A percentile compares a stretch with the other conserved stretches of the same genome.
phyloP scores from a whole-genome alignment of 495 filamentous ascomycete species.

The Penicillium flavigenum region DNA sequence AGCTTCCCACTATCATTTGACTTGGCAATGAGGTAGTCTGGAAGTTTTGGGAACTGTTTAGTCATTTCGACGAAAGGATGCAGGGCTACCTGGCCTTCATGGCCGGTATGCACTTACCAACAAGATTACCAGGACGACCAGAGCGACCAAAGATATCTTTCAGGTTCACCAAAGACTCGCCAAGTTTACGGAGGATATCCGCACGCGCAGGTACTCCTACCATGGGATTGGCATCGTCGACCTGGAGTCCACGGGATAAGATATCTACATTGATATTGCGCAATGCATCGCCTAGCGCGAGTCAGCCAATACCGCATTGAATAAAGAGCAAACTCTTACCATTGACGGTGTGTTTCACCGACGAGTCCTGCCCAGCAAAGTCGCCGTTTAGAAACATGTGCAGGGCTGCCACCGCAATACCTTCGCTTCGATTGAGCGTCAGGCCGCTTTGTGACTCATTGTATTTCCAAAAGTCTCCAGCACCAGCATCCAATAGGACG shows the following conservation, averaged over 20 bases:
- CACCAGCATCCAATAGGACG: slow-evolving; percentile 86
- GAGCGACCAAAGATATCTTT: slow-evolving; percentile 51
- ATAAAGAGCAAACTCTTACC: slow-evolving; percentile 21
- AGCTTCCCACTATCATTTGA: slow-evolving; percentile 17
- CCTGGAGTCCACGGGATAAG: slow-evolving; percentile 40
- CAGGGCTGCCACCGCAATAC: slow-evolving; percentile 57
- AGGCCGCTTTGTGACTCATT: slow-evolving; percentile 49
- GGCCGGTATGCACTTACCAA: slow-evolving; percentile 39
- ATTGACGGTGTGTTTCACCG: slow-evolving; percentile 26
- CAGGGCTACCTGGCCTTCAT: background rate
- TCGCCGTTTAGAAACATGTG: slow-evolving; percentile 58
- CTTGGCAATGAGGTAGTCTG: slow-evolving; percentile 50
- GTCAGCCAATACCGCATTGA: background rate
- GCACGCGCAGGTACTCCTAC: slow-evolving; percentile 51
- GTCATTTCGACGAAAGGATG: background rate
- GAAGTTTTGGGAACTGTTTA: background rate
- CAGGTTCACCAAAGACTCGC: slow-evolving; percentile 45
- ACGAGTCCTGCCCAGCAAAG: slow-evolving; percentile 33
- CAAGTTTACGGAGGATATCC: slow-evolving; percentile 48
- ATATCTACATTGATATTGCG: slow-evolving; percentile 17
- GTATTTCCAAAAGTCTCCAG: slow-evolving; percentile 71
- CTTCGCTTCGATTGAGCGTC: slow-evolving; percentile 54
- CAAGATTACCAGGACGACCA: slow-evolving; percentile 54
- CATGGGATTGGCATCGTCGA: slow-evolving; percentile 50
- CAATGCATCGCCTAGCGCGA: slow-evolving; percentile 19